These are phyloP conservation scores for Mortierella hygrophila DNA, from an alignment of 192 early-diverging fungal species.

Conservation along the genomic window DNA sequence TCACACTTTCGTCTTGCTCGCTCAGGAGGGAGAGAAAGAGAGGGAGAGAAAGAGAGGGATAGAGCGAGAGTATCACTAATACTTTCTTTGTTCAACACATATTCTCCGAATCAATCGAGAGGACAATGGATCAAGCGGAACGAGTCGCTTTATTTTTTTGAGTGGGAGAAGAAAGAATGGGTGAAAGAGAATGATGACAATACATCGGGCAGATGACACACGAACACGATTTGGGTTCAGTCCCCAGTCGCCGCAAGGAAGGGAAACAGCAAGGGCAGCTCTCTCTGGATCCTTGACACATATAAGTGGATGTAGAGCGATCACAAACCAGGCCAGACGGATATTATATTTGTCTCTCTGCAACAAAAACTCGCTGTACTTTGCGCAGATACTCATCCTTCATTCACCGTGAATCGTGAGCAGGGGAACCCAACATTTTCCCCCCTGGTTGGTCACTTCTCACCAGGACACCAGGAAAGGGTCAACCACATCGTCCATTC, in stretches of 20 bases:
- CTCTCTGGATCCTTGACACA: constrained; percentile 3
- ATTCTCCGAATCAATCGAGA: background rate
- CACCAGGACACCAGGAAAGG: background rate
- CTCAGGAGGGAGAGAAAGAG: too few relatives aligned
- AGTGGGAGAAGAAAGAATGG: too few relatives aligned
- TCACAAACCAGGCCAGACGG: background rate
- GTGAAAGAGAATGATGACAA: background rate
- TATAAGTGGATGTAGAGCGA: background rate
- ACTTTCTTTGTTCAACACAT: background rate
- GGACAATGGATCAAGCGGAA: background rate
- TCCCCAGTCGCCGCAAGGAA: background rate
- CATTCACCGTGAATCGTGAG: background rate
- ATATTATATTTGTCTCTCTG: background rate
- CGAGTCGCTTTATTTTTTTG: background rate
- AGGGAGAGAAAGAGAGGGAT: background rate
- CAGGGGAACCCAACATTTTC: background rate
- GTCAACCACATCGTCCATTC: background rate
- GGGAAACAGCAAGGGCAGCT: background rate
- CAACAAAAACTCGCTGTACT: background rate
- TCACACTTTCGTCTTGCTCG: background rate
- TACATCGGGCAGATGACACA: background rate
- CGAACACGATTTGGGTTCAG: constrained; percentile 3
- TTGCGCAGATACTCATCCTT: background rate
- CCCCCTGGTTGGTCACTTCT: background rate
- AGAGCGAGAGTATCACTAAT: too few relatives aligned